A percentile compares a stretch with the other conserved stretches of the same genome.
These are phyloP conservation scores for Apiospora hydei DNA, from an alignment of 2,329 filamentous ascomycete species.

Conservation along the genomic window DNA sequence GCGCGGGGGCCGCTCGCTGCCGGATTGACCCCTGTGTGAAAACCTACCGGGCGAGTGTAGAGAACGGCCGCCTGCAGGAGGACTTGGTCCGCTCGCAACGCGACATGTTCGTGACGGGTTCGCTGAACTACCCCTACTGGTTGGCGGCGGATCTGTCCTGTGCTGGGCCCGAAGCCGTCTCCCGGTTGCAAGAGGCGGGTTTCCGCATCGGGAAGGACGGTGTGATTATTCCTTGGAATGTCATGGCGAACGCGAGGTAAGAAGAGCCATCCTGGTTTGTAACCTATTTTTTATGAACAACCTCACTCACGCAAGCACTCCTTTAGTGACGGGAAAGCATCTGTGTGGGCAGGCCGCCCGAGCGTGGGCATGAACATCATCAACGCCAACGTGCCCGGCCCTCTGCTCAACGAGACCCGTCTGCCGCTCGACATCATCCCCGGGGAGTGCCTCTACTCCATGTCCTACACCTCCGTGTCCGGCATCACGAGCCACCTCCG, in stretches of 20 bases:
- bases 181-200: background rate
- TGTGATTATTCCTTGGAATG: constrained; percentile 19
- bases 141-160: constrained; percentile 20
- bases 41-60: background rate
- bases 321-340: background rate
- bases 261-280: background rate
- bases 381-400: background rate
- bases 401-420: constrained; percentile 1
- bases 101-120: background rate
- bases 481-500: no score
- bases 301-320: no score
- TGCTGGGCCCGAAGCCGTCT: background rate
- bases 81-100: background rate
- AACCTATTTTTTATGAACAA: no score
- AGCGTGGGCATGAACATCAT: no score
- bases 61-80: background rate
- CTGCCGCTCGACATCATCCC: constrained; percentile 17
- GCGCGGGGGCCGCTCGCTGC: constrained; percentile 20
- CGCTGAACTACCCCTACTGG: background rate
- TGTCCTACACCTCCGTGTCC: background rate
- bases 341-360: background rate
- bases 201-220: constrained; percentile 9
- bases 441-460: constrained; percentile 4
- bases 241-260: background rate
- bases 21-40: constrained; percentile 1